Evolutionary conservation across 805 yeast genomes (phyloP).

Genomic region (Torulaspora franciscae): DNA sequence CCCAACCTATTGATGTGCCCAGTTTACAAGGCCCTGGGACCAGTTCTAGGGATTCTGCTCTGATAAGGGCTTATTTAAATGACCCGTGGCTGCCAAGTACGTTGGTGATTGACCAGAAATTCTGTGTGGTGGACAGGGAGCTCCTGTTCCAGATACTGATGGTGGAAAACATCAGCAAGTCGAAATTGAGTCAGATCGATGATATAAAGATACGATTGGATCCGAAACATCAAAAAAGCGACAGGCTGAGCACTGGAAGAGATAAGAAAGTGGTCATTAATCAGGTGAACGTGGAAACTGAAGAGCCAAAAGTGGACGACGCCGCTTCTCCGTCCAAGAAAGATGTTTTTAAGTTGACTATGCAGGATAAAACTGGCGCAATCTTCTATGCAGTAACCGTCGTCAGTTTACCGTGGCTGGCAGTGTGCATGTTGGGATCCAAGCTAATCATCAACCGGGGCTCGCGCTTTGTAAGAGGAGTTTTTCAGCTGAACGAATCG

Average conservation of each 20-base stretch:
- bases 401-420: conserved; percentile 48
- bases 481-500: conserved; percentile 32
- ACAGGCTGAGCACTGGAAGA: conserved; percentile 40
- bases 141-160: conserved; percentile 53
- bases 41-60: conserved; percentile 15
- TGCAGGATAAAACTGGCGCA: conserved; percentile 51
- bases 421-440: conserved; percentile 52
- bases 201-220: conserved; percentile 48
- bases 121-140: conserved; percentile 21
- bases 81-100: conserved; percentile 18
- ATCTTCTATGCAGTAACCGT: conserved; percentile 55
- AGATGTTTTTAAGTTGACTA: conserved; percentile 47
- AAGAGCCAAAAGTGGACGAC: conserved; percentile 3
- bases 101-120: conserved; percentile 18
- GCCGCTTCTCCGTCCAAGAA: conserved; percentile 10
- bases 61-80: conserved; percentile 19
- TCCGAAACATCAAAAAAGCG: conserved; percentile 56
- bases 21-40: conserved; percentile 5
- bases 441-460: conserved; percentile 49
- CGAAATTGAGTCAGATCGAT: conserved; percentile 52
- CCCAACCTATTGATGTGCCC: conserved; percentile 12
- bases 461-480: conserved; percentile 46
- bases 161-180: conserved; percentile 48
- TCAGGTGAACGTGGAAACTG: conserved; percentile 39
- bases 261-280: conserved; percentile 37